These are phyloP conservation scores for Thalassia testudinum DNA, from an alignment of 116 monocot genomes.

Conservation along the genomic window DNA sequence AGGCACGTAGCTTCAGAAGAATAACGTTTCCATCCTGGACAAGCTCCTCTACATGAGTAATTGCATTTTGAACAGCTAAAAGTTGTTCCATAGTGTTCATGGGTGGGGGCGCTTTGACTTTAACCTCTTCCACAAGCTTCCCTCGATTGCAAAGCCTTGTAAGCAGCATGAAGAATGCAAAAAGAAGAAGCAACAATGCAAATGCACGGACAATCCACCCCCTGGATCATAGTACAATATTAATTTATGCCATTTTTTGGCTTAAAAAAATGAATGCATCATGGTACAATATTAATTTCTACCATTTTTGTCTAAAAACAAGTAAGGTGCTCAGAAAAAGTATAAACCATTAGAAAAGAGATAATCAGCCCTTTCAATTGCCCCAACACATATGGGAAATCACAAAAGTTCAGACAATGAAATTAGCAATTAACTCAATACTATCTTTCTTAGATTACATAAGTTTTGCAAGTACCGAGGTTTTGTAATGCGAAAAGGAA, in stretches of 20 bases:
- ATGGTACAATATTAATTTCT: too few relatives aligned
- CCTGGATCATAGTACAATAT: constrained; percentile 36
- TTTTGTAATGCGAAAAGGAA: too few relatives aligned
- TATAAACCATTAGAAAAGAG: too few relatives aligned
- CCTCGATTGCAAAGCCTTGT: constrained; percentile 53
- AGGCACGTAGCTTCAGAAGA: constrained; percentile 70
- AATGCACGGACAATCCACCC: constrained; percentile 52
- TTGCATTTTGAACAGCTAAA: constrained; percentile 84
- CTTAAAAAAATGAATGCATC: too few relatives aligned
- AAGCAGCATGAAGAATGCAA: constrained; percentile 62
- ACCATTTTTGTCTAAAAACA: too few relatives aligned
- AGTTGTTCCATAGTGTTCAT: constrained; percentile 97
- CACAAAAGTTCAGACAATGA: background rate
- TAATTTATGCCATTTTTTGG: too few relatives aligned
- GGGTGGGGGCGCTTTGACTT: constrained; percentile 61
- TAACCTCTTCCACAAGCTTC: constrained; percentile 36
- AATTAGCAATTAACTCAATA: too few relatives aligned
- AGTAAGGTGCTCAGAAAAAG: too few relatives aligned
- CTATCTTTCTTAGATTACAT: too few relatives aligned
- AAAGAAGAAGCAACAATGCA: constrained; percentile 39
- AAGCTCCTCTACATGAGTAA: constrained; percentile 65
- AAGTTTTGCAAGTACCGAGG: too few relatives aligned
- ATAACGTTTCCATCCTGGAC: constrained; percentile 79
- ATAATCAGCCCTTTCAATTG: too few relatives aligned
- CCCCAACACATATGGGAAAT: background rate